These are phyloP conservation scores for Blastobotrys chiropterorum DNA, from an alignment of 805 yeast genomes.

Conservation along the genomic window DNA sequence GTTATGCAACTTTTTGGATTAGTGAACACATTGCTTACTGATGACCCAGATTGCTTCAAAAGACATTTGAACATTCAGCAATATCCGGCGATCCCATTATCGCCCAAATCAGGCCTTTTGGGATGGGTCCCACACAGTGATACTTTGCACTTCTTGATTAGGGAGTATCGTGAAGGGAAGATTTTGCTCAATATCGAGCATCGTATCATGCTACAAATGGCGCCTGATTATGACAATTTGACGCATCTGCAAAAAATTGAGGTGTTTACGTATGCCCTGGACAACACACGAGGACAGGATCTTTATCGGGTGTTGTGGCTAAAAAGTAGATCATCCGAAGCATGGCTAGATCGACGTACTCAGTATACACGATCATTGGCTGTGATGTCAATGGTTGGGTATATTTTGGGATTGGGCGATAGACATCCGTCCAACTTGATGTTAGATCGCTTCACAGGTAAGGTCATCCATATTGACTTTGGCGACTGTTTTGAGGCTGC, in stretches of 20 bases:
- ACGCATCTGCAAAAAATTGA: slow-evolving; percentile 90
- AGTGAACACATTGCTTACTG: slow-evolving; percentile 81
- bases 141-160: slow-evolving; percentile 87
- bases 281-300: slow-evolving; percentile 94
- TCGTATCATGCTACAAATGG: slow-evolving; percentile 94
- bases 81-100: slow-evolving; percentile 88
- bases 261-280: slow-evolving; percentile 92
- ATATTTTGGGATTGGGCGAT: slow-evolving; percentile 93
- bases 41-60: slow-evolving; percentile 93
- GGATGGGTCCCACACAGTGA: slow-evolving; percentile 99
- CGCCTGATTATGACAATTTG: slow-evolving; percentile 88
- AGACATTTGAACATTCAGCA: slow-evolving; percentile 90
- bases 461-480: slow-evolving; percentile 94
- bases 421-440: slow-evolving; percentile 95
- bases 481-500: slow-evolving; percentile 99
- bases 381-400: slow-evolving; percentile 98
- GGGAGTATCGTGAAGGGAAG: slow-evolving; percentile 89
- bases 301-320: slow-evolving; percentile 93
- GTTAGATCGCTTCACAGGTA: slow-evolving; percentile 92
- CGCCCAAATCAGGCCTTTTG: slow-evolving; percentile 92
- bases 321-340: slow-evolving; percentile 90
- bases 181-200: slow-evolving; percentile 88
- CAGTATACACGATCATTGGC: slow-evolving; percentile 94
- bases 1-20: slow-evolving; percentile 97
- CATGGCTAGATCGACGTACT: slow-evolving; percentile 96